Base-by-base conservation (phyloP, 441 rosid species). In the Gossypium lobatum region DNA sequence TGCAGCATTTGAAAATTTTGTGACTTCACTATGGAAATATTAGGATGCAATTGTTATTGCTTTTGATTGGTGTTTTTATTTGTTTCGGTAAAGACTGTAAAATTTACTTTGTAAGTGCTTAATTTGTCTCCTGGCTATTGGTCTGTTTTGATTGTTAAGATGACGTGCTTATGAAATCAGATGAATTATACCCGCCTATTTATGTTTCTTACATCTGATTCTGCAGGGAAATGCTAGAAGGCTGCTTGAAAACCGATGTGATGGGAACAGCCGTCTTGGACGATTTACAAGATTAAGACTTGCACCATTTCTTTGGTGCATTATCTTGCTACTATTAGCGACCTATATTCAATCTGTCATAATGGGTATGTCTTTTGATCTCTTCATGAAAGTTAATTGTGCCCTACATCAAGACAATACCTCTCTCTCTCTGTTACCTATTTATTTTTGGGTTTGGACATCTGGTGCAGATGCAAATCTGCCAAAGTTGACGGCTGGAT, bases 181-280 rank as follows among this genome's bases (percentile, higher is more conserved):
- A 14, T 50, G 3, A 53, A 5, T 18, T 34, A 14, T 37, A 42
- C 16, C 16, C 4, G 9, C 23, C 42, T 28, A 9, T 72, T 11
- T 18, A 18, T 11, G 3, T 57, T 64, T 72, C 55, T 57, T 72
- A 70, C 64, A 46, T 79, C 55, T 61, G 45, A 58, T 76, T 72
- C 48, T 84, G 72, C 89, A 95, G 99, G 98, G 95, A 71, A 95
- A 91, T 84, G 96, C 98, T 70, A 84, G 91, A 85, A 88, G 87
- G 77, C 80, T 90, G 82, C 95, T 89, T 76, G 96, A 91, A 53
- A 91, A 88, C 77, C 88, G 89, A n/a, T 90, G 90, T 66, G 86
- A 91, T 69, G 91, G 92, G 73, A 88, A 83, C 75, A 88, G 79
- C 71, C 84, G 83, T 71, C 75, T 93, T 73, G 97, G 96, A 79